Evolutionary conservation across 2,329 filamentous ascomycete genomes (phyloP).

Genomic region (Lachnellula occidentalis): DNA sequence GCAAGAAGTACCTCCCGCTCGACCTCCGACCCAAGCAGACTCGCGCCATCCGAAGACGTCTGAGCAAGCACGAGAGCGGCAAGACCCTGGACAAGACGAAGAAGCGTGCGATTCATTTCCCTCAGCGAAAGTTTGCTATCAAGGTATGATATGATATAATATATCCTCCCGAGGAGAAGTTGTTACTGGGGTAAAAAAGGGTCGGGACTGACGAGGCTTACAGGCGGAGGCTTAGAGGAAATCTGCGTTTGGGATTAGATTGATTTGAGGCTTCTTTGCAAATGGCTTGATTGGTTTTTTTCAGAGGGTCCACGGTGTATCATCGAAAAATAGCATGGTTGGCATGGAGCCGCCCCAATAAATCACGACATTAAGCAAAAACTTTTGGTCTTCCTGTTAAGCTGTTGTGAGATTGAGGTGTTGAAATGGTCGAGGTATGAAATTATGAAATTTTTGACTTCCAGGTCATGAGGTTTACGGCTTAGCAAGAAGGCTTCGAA

Average conservation of each 20-base stretch:
- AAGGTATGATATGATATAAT: slow-evolving; percentile 53
- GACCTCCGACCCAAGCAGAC: slow-evolving; percentile 99
- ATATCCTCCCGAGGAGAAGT: background rate
- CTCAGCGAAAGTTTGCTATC: slow-evolving; percentile 96
- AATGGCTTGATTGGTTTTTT: slow-evolving; percentile 19
- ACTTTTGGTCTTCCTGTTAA: slow-evolving; percentile 2
- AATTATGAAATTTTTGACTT: background rate
- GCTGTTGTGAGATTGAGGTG: background rate
- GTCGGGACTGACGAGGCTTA: slow-evolving; percentile 12
- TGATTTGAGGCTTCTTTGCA: slow-evolving; percentile 26
- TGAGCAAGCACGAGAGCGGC: slow-evolving; percentile 85
- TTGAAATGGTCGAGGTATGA: background rate
- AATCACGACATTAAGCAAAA: slow-evolving; percentile 30
- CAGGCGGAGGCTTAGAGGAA: slow-evolving; percentile 29
- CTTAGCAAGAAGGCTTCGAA: too few species aligned
- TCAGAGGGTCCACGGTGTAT: slow-evolving; percentile 22
- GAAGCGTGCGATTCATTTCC: slow-evolving; percentile 96
- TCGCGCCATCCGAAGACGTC: slow-evolving; percentile 90
- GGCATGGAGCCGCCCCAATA: slow-evolving; percentile 27
- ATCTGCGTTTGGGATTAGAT: slow-evolving; percentile 15
- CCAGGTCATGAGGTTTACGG: background rate
- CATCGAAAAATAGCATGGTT: slow-evolving; percentile 31
- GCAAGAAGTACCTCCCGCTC: slow-evolving; percentile 98
- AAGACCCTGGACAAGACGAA: slow-evolving; percentile 87
- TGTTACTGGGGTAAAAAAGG: background rate